Percentiles rank a stretch among this genome's conserved stretches.
Evolutionary conservation across 1,284 basidiomycete species (phyloP).

Genomic region (Puccinia polysora): DNA sequence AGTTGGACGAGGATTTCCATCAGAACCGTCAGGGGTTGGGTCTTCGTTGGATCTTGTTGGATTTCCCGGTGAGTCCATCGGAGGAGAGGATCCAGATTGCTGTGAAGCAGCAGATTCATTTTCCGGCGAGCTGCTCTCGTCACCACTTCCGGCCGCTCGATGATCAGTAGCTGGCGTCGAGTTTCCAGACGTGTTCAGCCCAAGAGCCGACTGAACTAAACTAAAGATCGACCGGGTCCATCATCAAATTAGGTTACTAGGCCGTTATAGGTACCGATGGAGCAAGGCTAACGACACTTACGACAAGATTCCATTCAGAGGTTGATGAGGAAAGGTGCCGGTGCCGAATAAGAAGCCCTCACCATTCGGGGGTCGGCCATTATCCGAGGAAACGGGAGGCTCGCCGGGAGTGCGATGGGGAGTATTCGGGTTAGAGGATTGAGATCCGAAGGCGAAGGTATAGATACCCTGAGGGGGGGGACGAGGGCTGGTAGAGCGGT

Average conservation of each 20-base stretch:
- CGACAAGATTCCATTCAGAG: slow-evolving; percentile 12
- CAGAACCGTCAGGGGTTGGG: neutral
- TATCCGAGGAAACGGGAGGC: neutral
- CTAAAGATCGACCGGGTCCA: too few relatives aligned
- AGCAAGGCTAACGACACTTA: slow-evolving; percentile 1
- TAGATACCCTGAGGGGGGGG: slow-evolving; percentile 5
- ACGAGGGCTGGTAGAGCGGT: neutral
- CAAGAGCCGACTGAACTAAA: slow-evolving; percentile 24
- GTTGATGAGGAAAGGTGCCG: neutral
- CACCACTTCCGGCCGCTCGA: neutral
- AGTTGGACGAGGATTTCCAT: slow-evolving; percentile 9
- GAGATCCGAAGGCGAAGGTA: slow-evolving; percentile 23
- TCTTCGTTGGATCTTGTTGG: neutral
- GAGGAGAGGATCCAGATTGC: neutral
- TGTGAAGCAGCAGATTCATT: neutral
- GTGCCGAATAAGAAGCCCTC: neutral
- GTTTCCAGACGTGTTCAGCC: neutral
- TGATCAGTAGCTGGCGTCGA: neutral
- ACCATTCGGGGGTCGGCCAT: neutral
- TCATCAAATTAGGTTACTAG: too few relatives aligned
- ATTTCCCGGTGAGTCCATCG: neutral
- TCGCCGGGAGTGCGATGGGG: neutral
- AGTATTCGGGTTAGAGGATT: neutral
- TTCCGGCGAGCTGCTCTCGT: neutral
- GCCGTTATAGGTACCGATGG: too few relatives aligned